A percentile compares a stretch with the other conserved stretches of the same genome.
Evolutionary conservation across 805 yeast species (phyloP).

Genomic region (Lipomyces sp.): DNA sequence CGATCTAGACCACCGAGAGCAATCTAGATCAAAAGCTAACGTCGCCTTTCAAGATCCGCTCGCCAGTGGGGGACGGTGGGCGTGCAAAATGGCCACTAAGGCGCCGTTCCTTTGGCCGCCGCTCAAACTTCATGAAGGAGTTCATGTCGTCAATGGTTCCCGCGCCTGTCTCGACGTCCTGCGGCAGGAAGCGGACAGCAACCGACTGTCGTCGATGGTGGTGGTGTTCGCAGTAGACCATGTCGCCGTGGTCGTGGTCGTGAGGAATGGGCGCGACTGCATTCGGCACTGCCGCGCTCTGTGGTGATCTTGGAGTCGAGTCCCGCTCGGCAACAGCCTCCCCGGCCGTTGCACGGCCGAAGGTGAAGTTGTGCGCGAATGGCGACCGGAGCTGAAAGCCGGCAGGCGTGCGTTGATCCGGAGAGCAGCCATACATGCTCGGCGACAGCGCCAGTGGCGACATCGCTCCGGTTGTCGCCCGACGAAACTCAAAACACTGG

Average conservation of each 20-base stretch:
- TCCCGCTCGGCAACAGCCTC: no score
- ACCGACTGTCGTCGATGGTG: conserved; percentile 34
- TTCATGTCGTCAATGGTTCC: background rate
- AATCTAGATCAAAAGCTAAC: conserved; percentile 32
- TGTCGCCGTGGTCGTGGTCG: background rate
- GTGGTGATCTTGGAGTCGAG: no score
- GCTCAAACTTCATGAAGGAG: conserved; percentile 9
- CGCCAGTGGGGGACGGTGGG: conserved; percentile 38
- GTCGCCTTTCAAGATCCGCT: conserved; percentile 39
- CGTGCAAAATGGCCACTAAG: conserved; percentile 29
- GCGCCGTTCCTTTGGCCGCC: conserved; percentile 9
- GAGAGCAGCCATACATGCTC: conserved; percentile 20
- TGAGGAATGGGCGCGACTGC: conserved; percentile 1
- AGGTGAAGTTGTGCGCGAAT: background rate
- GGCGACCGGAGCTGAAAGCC: conserved; percentile 4
- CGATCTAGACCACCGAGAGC: no score
- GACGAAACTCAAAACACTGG: background rate
- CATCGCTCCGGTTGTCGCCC: conserved; percentile 1
- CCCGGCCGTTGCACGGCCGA: background rate
- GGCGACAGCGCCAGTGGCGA: conserved; percentile 9
- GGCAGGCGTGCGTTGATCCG: conserved; percentile 14
- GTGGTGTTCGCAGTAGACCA: conserved; percentile 29
- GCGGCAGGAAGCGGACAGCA: conserved; percentile 33
- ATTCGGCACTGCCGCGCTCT: no score
- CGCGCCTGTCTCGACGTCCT: conserved; percentile 3